phyloP scores from a whole-genome alignment of 345 rosid species.

The Euphorbia lathyris region DNA sequence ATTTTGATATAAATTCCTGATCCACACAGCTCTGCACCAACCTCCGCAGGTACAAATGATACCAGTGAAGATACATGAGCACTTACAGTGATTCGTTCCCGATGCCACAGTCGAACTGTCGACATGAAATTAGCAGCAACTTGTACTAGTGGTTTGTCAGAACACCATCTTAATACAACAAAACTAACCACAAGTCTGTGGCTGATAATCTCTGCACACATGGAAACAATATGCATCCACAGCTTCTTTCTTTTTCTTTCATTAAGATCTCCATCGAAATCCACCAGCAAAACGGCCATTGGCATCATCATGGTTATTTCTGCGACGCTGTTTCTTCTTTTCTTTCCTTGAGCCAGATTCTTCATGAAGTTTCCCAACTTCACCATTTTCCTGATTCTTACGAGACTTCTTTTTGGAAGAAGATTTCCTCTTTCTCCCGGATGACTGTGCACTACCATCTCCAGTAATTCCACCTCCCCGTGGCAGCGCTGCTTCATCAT shows the following conservation, averaged over 20 bases:
- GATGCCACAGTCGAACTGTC: neutral
- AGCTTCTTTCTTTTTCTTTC: neutral
- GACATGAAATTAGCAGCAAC: neutral
- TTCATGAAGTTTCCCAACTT: slow-evolving; percentile 17
- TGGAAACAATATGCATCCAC: neutral
- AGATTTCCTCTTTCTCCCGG: slow-evolving; percentile 54
- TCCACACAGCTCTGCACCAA: neutral
- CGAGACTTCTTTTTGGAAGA: slow-evolving; percentile 37
- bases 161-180: neutral
- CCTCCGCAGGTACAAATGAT: neutral
- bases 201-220: neutral
- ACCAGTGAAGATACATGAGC: neutral
- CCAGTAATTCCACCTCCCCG: slow-evolving; percentile 44
- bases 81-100: neutral
- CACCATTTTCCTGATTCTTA: slow-evolving; percentile 41
- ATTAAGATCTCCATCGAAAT: slow-evolving; percentile 10
- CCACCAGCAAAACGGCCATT: slow-evolving; percentile 15
- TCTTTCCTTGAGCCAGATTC: slow-evolving; percentile 35
- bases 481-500: slow-evolving; percentile 64
- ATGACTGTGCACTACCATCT: slow-evolving; percentile 35
- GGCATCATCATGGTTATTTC: slow-evolving; percentile 12
- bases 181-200: neutral
- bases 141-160: neutral
- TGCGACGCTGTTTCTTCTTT: slow-evolving; percentile 29
- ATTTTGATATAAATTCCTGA: neutral